phyloP scores from a whole-genome alignment of 768 basidiomycete species.

The Candolleomyces aberdarensis region DNA sequence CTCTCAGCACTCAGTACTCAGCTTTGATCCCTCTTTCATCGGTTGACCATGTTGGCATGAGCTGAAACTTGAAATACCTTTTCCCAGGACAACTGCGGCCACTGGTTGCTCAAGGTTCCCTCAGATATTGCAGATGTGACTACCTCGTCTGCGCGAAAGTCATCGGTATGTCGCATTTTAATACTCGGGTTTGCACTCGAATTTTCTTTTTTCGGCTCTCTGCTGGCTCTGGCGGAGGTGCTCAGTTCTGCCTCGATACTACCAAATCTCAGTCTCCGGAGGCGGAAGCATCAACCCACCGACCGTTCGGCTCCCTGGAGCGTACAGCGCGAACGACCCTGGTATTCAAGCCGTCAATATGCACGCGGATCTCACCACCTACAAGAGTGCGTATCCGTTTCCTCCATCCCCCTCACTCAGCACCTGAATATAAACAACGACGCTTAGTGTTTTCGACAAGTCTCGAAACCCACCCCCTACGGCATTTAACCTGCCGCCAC shows the following conservation, averaged over 20 bases:
- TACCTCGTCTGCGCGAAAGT: constrained; percentile 46
- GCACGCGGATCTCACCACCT: constrained; percentile 37
- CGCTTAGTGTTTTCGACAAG: constrained; percentile 17
- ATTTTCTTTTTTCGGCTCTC: constrained; percentile 28
- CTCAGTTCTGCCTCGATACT: constrained; percentile 47
- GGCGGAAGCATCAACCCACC: constrained; percentile 33
- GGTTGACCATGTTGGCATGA: constrained; percentile 14
- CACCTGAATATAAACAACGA: not conserved
- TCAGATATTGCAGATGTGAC: constrained; percentile 35
- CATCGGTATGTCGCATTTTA: constrained; percentile 31
- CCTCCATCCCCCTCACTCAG: not conserved
- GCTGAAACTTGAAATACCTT: constrained; percentile 27
- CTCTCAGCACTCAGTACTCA: too few species aligned
- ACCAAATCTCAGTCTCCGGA: constrained; percentile 34
- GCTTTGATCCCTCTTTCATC: constrained; percentile 19
- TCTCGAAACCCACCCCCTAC: constrained; percentile 47
- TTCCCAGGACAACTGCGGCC: constrained; percentile 47
- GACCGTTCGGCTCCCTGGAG: constrained; percentile 43
- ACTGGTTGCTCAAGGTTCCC: constrained; percentile 48
- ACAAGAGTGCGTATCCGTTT: constrained; percentile 34
- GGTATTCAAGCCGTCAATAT: constrained; percentile 49
- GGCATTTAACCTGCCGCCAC: constrained; percentile 31
- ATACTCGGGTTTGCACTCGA: not conserved
- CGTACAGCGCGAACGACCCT: constrained; percentile 36
- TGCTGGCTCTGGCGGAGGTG: constrained; percentile 33